A percentile compares a stretch with the other conserved stretches of the same genome.
phyloP scores from a whole-genome alignment of 2,329 filamentous ascomycete genomes.

The Ceratocystis papillata region DNA sequence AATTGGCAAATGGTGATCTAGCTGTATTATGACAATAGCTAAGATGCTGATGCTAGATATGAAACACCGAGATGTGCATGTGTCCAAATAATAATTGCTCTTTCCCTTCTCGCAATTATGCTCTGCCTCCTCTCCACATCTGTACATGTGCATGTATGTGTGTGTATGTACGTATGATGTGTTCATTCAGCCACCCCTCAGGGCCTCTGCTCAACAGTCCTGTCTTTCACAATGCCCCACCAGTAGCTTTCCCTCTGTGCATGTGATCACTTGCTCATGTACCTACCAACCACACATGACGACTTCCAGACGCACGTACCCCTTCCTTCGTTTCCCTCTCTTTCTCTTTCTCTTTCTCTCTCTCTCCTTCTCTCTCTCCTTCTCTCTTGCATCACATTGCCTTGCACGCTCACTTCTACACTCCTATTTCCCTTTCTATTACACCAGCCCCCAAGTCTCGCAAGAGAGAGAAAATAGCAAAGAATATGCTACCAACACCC shows the following conservation, averaged over 20 bases:
- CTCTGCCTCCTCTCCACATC: not conserved
- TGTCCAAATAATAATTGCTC: not conserved
- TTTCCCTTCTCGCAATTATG: not conserved
- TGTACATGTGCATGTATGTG: not conserved
- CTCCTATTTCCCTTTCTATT: not conserved
- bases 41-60: not conserved
- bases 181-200: not conserved
- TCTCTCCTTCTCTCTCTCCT: not conserved
- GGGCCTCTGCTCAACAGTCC: not conserved
- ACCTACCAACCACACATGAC: conserved; percentile 8
- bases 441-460: not conserved
- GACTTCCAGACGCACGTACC: conserved; percentile 5
- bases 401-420: not conserved
- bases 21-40: not conserved
- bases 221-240: not conserved
- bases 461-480: not conserved
- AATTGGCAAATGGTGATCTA: not conserved
- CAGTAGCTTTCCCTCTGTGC: not conserved
- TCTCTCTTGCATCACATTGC: not conserved
- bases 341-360: not conserved
- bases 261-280: conserved; percentile 12
- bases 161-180: not conserved
- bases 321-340: not conserved
- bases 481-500: not conserved
- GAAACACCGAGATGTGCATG: not conserved